Conservation (phyloP, 768 basidiomycete species). For the Trametes cingulata region DNA sequence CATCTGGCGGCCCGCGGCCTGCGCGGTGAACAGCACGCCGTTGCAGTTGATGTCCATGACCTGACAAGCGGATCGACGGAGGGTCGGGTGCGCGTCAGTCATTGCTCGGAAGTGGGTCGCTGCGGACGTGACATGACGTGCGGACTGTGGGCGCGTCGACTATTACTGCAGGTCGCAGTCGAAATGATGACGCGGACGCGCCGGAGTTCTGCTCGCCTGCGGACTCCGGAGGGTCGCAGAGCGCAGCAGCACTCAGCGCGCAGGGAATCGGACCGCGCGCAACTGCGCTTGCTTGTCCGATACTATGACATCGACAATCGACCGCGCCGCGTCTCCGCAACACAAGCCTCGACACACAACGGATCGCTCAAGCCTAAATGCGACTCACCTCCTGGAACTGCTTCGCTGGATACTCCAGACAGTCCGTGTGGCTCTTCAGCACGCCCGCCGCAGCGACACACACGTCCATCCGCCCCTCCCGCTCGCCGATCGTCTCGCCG, state of each 20-base stretch:
- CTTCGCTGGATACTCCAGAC: constrained; percentile 63
- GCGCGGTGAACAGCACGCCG: constrained; percentile 39
- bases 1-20: constrained; percentile 40
- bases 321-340: too few relatives aligned
- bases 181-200: too few relatives aligned
- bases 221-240: too few relatives aligned
- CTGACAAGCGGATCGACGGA: constrained; percentile 33
- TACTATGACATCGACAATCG: too few relatives aligned
- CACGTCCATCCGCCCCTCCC: constrained; percentile 71
- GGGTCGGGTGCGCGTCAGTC: neutral
- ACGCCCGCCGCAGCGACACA: constrained; percentile 82
- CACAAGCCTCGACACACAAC: neutral
- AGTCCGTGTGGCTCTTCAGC: constrained; percentile 53
- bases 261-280: neutral
- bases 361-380: neutral
- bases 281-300: too few relatives aligned
- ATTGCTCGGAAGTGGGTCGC: neutral
- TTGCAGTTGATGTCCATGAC: constrained; percentile 66
- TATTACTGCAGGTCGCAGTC: too few relatives aligned
- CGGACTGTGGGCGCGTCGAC: too few relatives aligned
- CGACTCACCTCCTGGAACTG: constrained; percentile 59
- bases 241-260: neutral
- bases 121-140: neutral
- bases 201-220: too few relatives aligned
- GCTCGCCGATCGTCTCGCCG: constrained; percentile 59